Evolutionary conservation across 1,284 basidiomycete species (phyloP).

Genomic region (Termitomyces sp.): DNA sequence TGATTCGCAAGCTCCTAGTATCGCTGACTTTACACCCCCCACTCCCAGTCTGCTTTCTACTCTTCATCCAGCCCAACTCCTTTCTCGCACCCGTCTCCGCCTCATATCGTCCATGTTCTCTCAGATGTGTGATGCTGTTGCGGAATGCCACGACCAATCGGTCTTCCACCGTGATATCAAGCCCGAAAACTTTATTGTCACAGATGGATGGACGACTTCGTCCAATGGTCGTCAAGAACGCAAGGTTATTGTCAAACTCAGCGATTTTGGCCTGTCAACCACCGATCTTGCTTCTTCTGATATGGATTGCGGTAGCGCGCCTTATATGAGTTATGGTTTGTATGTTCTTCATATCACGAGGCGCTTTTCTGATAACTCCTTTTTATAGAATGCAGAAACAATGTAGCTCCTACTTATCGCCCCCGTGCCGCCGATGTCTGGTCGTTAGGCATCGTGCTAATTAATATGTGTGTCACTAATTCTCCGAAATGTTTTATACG

Average conservation of each 20-base stretch:
- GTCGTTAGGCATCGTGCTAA: constrained; percentile 97
- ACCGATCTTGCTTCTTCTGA: constrained; percentile 85
- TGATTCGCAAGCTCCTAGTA: constrained; percentile 43
- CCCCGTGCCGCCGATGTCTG: constrained; percentile 96
- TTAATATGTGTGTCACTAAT: constrained; percentile 78
- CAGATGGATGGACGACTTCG: constrained; percentile 63
- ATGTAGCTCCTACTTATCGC: constrained; percentile 87
- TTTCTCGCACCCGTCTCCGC: constrained; percentile 82
- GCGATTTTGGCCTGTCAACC: constrained; percentile 96
- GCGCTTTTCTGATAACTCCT: constrained; percentile 13
- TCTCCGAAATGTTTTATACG: constrained; percentile 8
- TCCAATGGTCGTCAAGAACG: constrained; percentile 59
- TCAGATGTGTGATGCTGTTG: constrained; percentile 97
- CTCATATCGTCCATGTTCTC: constrained; percentile 96
- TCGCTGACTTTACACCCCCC: constrained; percentile 72
- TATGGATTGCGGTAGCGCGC: constrained; percentile 98
- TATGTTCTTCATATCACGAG: constrained; percentile 16
- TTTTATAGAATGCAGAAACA: constrained; percentile 91
- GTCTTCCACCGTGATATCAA: constrained; percentile 98
- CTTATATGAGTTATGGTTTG: constrained; percentile 97
- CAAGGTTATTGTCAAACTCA: constrained; percentile 86
- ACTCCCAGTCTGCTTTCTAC: constrained; percentile 92
- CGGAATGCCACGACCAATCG: constrained; percentile 89
- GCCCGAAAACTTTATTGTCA: constrained; percentile 94
- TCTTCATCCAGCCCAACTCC: constrained; percentile 75